Evolutionary conservation across 2,329 filamentous ascomycete species (phyloP), one percentile per base, ranked within the genome.

Genomic region (Aspergillus viridinutans): DNA sequence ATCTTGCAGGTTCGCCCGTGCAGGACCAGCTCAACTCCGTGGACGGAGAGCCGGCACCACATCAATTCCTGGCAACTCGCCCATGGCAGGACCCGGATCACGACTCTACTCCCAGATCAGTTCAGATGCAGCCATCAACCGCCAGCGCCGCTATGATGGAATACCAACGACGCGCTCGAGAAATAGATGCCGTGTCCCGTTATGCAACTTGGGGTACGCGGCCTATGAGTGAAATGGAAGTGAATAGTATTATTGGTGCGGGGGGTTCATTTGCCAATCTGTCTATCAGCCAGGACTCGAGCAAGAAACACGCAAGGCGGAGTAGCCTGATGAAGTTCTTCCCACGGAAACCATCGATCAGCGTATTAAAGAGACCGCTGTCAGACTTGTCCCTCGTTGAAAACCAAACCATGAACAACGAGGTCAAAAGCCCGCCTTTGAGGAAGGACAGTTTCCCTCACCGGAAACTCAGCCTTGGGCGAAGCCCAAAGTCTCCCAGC

Each of bases 121-220:
- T 69, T 14, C 58, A 67, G 60, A 59, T 69, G 58, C 82, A 84
- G 58, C 81, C 81, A n/a, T 67, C 70, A 43, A 83, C 76, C 8
- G 82, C 83, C 0, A 81, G 77, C 62, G 79, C 78, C 43, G 83
- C 83, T n/a, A 84, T 84, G 67, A 74, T 78, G 69, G 75, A 77
- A 43, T 85, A 79, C 62, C 68, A 75, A 32, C 71, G 75, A 61
- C 76, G 78, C 50, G 79, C 79, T 3, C 77, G 75, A 48, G 81
- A 83, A 53, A 72, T 81, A 17, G 83, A 85, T 52, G 78, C 77
- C 8, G 75, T 78, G 48, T 85, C 83, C 14, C 76, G 82, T 49
- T 75, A 78, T 49, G 83, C 82, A 20, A 85, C 83, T 9, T 78
- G 82, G 67, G 81, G 81, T 23, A 83, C 81, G 28, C 71, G 73